Base-by-base conservation (phyloP, 2,329 filamentous ascomycete genomes). In the Fusarium secorum region DNA sequence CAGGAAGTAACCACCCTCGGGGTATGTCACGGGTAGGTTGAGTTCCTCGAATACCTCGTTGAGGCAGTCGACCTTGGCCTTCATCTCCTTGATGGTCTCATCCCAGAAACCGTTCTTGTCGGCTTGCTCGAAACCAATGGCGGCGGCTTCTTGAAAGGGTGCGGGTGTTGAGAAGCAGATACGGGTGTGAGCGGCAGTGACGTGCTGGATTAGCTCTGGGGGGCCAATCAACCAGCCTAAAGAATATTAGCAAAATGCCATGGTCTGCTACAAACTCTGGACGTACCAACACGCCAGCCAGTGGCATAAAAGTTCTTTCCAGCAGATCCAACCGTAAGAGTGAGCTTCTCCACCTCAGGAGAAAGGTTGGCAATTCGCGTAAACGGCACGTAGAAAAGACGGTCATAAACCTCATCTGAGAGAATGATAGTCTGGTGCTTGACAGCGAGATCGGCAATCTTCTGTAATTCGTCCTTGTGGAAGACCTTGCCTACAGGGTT, bases 231-330 rank as follows among this genome's bases (percentile, higher is more conserved):
- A 85, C 90, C 95, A 99, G 60, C 96, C 93, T 73, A 28, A 3
- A 28, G 14, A 33, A 22, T 39, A 36, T 75, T 9, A 75, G 57
- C 32, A 32, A 20, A 24, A 22, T 30, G 3, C 0, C 15, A 32
- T 18, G 41, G 41, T 26, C 15, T 13, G 17, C 2, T 4, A 11
- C n/a, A 14, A 32, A 15, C 4, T 17, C 30, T 51, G 7, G 24
- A 78, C 84, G 22, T 74, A 84, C 85, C 89, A 8, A 98, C 95
- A 63, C 96, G 91, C 96, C 96, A 99, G 51, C 96, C 96, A 0
- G 96, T 99, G 61, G 93, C 94, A 78, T 98, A 98, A 82, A 99
- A 99, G 85, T 96, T 97, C 87, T 99, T 99, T 75, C 96, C 96
- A 2, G 94, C 96, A 1, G 94, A 97, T 24, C 96, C 96, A 33